Conservation (phyloP, 768 basidiomycete genomes). For the Naganishia antarctica region DNA sequence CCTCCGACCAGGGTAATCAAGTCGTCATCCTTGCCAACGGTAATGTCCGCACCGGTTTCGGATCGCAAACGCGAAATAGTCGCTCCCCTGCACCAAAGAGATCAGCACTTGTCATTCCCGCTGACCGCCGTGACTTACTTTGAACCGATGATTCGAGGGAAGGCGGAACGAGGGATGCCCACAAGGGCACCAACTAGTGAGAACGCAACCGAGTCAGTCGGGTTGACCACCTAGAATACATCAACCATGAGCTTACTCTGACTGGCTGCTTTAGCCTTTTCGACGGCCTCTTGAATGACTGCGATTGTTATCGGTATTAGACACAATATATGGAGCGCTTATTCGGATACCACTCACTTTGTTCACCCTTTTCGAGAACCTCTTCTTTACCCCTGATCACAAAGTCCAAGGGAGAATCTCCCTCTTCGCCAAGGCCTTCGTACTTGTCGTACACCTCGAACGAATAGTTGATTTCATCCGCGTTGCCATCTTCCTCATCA, state of each 20-base stretch:
- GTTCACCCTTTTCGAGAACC: conserved; percentile 70
- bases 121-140: conserved; percentile 56
- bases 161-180: conserved; percentile 60
- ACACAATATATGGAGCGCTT: neutral
- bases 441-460: conserved; percentile 80
- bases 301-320: neutral
- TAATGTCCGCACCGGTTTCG: conserved; percentile 88
- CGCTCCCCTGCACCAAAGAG: conserved; percentile 52
- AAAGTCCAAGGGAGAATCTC: conserved; percentile 81
- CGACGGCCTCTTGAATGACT: conserved; percentile 39
- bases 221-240: no score
- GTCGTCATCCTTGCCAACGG: conserved; percentile 78
- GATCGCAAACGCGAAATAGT: conserved; percentile 81
- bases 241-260: conserved; percentile 29
- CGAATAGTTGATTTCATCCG: conserved; percentile 53
- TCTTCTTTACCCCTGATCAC: conserved; percentile 75
- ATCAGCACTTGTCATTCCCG: neutral
- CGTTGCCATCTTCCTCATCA: conserved; percentile 52
- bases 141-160: conserved; percentile 87
- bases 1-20: conserved; percentile 77
- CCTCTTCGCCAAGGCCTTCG: conserved; percentile 73
- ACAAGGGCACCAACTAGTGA: conserved; percentile 44
- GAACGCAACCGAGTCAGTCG: no score
- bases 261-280: conserved; percentile 41
- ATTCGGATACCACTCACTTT: conserved; percentile 35